Base-by-base conservation (phyloP, 139 green algal species). In the Parachlorella kessleri region DNA sequence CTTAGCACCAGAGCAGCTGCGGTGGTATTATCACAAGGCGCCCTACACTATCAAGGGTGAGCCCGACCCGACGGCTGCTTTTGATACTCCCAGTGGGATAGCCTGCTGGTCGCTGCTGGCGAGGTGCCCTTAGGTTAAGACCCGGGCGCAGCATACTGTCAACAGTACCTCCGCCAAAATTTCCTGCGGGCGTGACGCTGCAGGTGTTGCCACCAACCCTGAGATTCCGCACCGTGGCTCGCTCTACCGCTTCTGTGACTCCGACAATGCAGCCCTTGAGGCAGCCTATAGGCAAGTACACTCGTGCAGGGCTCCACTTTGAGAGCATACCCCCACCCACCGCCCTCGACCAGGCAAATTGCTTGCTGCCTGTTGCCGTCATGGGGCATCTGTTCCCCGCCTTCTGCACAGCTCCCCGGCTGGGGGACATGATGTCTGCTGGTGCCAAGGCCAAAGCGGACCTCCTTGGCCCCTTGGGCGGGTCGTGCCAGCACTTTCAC, bases 211-310 rank as follows among this genome's bases (percentile, higher is more conserved):
- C 69, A 84, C 66, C 32, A 63, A 39, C 21, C 65, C 69, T 1
- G 87, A 91, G 48, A 40, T 91, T 18, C 82, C 76, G 8, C 81
- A 87, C 39, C 66, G 86, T 3, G 87, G 82, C 30, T 73, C 79
- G 28, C 41, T 91, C n/a, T 35, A 70, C 35, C 79, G 87, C 6
- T 91, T 88, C 67, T 85, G 80, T 68, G 70, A 81, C 23, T 65
- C 75, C 35, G 87, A 91, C 74, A 81, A 14, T 33, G 33, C 36
- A 3, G 63, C 67, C 7, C 40, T 91, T 2, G 87, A 91, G 42
- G 72, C 55, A 14, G 63, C 68, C 9, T 87, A 76, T 66, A 83
- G 76, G 80, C 84, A 70, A 33, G 24, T 37, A 63, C 1, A 38
- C 55, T 21, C 55, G 42, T n/a, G 21, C 24, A 37, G 6, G 23